A percentile compares a stretch with the other conserved stretches of the same genome.
These are phyloP conservation scores for Pseudocercospora pini-densiflorae DNA, from an alignment of 2,329 filamentous ascomycete species.

Conservation along the genomic window DNA sequence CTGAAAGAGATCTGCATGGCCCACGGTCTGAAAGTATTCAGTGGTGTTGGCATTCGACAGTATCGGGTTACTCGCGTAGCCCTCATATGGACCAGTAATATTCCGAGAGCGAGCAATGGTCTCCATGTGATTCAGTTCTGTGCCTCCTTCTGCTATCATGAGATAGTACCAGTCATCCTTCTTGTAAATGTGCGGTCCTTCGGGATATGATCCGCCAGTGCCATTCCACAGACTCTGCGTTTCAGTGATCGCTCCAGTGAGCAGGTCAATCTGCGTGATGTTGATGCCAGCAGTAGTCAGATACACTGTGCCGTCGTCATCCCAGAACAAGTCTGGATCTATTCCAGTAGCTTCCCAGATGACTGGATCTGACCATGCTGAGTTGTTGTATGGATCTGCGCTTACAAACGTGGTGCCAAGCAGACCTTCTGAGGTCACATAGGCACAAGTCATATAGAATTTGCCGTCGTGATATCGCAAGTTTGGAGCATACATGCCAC, in stretches of 20 bases:
- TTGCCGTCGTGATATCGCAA: constrained; percentile 46
- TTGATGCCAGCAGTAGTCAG: constrained; percentile 45
- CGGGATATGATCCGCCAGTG: constrained; percentile 39
- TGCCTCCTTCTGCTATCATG: constrained; percentile 45
- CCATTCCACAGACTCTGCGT: constrained; percentile 43
- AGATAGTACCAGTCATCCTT: constrained; percentile 45
- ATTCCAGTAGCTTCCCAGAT: constrained; percentile 46
- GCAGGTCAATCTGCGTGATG: constrained; percentile 39
- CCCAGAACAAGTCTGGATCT: constrained; percentile 53
- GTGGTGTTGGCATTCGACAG: constrained; percentile 33
- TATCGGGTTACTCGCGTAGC: constrained; percentile 34
- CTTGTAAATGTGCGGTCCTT: constrained; percentile 46
- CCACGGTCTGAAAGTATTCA: constrained; percentile 55
- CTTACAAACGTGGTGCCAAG: constrained; percentile 48
- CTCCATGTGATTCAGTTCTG: constrained; percentile 45
- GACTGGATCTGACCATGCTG: constrained; percentile 54
- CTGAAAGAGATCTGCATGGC: constrained; percentile 62
- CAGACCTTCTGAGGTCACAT: not conserved
- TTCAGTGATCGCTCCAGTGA: constrained; percentile 36
- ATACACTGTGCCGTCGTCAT: constrained; percentile 60
- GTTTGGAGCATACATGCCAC: constrained; percentile 49
- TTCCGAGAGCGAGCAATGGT: constrained; percentile 46
- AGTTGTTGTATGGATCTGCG: constrained; percentile 47
- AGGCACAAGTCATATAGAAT: constrained; percentile 42
- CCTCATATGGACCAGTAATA: constrained; percentile 41